Percentiles rank a stretch among this genome's conserved stretches.
Evolutionary conservation across 2,329 filamentous ascomycete genomes (phyloP).

Genomic region (Trichoderma breve): DNA sequence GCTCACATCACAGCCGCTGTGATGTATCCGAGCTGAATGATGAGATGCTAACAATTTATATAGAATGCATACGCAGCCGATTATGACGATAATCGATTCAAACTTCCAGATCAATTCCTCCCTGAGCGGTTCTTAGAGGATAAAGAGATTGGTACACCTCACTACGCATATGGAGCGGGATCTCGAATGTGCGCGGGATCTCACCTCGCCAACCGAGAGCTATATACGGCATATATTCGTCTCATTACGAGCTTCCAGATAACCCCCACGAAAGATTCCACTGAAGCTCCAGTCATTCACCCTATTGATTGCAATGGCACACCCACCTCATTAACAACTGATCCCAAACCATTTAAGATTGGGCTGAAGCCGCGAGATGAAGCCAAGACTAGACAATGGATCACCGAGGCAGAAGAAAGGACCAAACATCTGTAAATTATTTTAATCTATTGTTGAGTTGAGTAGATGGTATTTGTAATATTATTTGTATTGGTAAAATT

Average conservation of each 20-base stretch:
- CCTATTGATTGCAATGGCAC: constrained; percentile 56
- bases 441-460: not conserved
- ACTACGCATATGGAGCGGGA: constrained; percentile 62
- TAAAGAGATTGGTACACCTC: constrained; percentile 54
- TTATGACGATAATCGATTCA: constrained; percentile 69
- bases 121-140: constrained; percentile 67
- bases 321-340: constrained; percentile 57
- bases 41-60: not conserved
- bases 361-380: constrained; percentile 50
- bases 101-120: constrained; percentile 59
- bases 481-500: not conserved
- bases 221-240: constrained; percentile 59
- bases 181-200: constrained; percentile 63
- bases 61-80: constrained; percentile 72
- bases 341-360: constrained; percentile 63
- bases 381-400: constrained; percentile 49
- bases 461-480: not conserved
- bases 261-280: constrained; percentile 45
- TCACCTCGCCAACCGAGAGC: constrained; percentile 61
- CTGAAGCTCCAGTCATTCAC: constrained; percentile 49
- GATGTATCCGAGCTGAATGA: not conserved
- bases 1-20: not conserved
- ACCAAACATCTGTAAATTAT: constrained; percentile 39
- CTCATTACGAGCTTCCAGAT: constrained; percentile 59
- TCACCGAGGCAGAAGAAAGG: constrained; percentile 50